phyloP scores from a whole-genome alignment of 176 grass and related monocot genomes.

The Pontederia paniculata region DNA sequence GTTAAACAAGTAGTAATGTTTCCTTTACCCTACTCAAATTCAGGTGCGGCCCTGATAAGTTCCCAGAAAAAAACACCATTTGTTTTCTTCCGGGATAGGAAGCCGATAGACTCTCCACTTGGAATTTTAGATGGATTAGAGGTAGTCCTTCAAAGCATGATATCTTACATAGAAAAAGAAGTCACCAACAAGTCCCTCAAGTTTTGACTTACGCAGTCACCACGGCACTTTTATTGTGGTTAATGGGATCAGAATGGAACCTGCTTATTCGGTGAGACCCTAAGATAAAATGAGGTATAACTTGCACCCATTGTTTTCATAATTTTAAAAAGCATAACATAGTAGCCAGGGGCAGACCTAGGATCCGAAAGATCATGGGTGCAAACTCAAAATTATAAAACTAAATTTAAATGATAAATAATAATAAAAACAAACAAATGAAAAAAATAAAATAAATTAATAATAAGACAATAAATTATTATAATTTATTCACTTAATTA shows the following conservation, averaged over 20 bases:
- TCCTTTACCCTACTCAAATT: constrained; percentile 1
- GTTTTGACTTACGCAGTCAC: constrained; percentile 79
- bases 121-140: constrained; percentile 50
- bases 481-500: too few relatives aligned
- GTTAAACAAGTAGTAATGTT: neutral
- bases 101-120: constrained; percentile 60
- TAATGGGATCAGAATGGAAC: constrained; percentile 95
- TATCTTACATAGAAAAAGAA: constrained; percentile 67
- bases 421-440: too few relatives aligned
- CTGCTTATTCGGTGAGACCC: constrained; percentile 45
- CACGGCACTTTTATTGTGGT: constrained; percentile 76
- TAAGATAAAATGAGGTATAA: constrained; percentile 58
- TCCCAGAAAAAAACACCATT: constrained; percentile 71
- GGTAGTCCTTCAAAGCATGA: constrained; percentile 58
- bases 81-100: constrained; percentile 72
- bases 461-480: too few relatives aligned
- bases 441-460: too few relatives aligned
- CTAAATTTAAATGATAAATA: too few relatives aligned
- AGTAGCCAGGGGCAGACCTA: too few relatives aligned
- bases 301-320: neutral
- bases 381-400: too few relatives aligned
- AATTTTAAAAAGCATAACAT: neutral
- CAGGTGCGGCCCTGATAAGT: constrained; percentile 90
- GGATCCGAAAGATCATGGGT: too few relatives aligned
- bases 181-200: constrained; percentile 61